Base-by-base conservation (phyloP, 352 stramenopile species). In the Globisporangium ultimum region DNA sequence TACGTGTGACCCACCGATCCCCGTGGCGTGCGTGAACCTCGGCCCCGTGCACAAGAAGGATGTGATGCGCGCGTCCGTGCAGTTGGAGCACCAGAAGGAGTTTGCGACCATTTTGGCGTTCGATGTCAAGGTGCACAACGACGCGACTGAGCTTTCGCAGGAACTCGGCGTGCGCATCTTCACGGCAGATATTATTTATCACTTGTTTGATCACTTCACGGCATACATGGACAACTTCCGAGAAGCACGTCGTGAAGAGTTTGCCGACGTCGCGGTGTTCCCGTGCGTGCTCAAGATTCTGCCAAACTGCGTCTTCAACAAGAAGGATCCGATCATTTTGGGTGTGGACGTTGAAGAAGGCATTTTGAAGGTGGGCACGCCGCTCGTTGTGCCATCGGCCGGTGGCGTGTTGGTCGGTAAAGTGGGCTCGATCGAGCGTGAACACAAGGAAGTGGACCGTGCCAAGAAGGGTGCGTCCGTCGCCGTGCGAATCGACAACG, bases 181-280 rank as follows among this genome's bases (percentile, higher is more conserved):
- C 80, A 99, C 97, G 17, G 97, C 97, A 32, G 97, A 99, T 67
- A 99, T 99, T 68, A 99, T 99, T 77, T 99, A 99, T 80, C 97
- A 99, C 81, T 79, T 99, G 52, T 99, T 99, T 67, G 97, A 99
- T 76, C 96, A 99, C 69, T 99, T 99, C 74, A 98, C 95, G 46
- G 78, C 88, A 11, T 98, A 99, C 76, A 98, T 99, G 70, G 93
- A 98, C 62, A 89, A 98, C 63, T 96, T 98, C 52, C 94, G 88
- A 53, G 84, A 96, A 70, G 77, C 87, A 47, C 80, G 94, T 55
- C 81, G 92, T 32, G 85, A 98, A 60, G 92, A 98, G 68, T 96
- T 97, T 58, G 92, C 84, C 0, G 78, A 91, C 50, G 73, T 96
- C n/a, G 93, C 92, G 13, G 92, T 98, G 24, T 98, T 98, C 72